Evolutionary conservation across 352 stramenopile genomes (phyloP).

Genomic region (Phytophthora niederhauseri): DNA sequence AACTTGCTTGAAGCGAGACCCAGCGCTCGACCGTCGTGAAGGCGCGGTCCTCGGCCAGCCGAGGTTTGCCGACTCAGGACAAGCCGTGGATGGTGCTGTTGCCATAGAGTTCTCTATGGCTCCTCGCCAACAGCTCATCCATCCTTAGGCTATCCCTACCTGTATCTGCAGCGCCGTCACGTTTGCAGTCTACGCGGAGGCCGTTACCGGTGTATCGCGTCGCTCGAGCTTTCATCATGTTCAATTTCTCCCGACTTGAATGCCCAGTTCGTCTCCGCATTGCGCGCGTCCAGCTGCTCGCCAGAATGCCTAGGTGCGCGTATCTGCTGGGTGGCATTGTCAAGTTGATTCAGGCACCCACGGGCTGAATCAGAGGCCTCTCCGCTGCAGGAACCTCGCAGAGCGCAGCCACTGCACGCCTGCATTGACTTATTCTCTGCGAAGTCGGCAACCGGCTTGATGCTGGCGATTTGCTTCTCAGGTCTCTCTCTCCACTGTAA

Average conservation of each 20-base stretch:
- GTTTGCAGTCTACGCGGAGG: neutral
- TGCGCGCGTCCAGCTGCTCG: conserved; percentile 7
- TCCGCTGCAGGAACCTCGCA: neutral
- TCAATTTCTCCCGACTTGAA: conserved; percentile 10
- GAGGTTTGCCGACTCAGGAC: neutral
- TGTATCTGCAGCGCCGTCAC: neutral
- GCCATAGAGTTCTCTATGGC: conserved; percentile 29
- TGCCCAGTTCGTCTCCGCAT: conserved; percentile 9
- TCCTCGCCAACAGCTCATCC: conserved; percentile 7
- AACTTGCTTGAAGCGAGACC: too few relatives aligned
- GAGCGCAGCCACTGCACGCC: neutral
- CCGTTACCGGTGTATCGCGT: neutral
- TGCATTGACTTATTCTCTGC: conserved; percentile 20
- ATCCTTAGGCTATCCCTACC: conserved; percentile 18
- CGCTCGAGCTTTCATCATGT: conserved; percentile 6
- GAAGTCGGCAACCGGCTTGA: neutral
- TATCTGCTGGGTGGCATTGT: neutral
- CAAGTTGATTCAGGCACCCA: neutral
- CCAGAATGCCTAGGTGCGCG: neutral
- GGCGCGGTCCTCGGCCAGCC: neutral
- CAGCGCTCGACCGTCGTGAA: neutral
- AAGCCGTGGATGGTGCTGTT: conserved; percentile 19
- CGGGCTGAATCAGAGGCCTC: neutral
- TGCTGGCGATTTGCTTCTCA: conserved; percentile 18
- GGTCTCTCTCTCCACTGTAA: neutral